Evolutionary conservation across 2,329 filamentous ascomycete genomes (phyloP), one percentile per base, ranked within the genome.

Genomic region (Cytospora piceae): DNA sequence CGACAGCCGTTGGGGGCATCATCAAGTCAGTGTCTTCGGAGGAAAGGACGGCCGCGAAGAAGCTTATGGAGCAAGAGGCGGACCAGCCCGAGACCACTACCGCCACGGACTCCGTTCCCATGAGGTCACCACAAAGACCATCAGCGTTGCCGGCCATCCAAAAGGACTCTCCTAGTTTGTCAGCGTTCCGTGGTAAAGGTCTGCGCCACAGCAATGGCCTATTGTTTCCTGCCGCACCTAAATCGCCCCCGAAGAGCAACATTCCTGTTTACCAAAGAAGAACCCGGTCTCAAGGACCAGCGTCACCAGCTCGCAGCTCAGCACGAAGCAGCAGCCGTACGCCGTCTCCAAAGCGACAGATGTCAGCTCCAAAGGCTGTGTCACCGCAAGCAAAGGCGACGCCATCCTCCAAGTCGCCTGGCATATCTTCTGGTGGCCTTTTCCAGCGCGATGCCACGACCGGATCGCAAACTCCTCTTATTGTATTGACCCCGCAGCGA

Each of bases 1-100:
- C 89, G 2, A 81, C 81, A 55, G 85, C 84, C 7, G 79, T 90
- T 56, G 89, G 89, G 12, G 81, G 82, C 11, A 91, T 92, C 59
- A 78, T 90, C 73, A 74, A 79, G 75, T 68, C 77, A 69, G 72
- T 75, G 27, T 72, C 74, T 52, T 71, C 77, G 29, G 73, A 73
- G 24, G 78, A 78, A 58, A 81, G 82, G 49, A 74, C 76, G 11
- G 77, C 82, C 64, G 85, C 82, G 11, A 88, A 85, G 72, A 80
- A 81, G 56, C 73, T 85, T 15, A 86, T 88, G 84, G 85, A 88
- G 70, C 77, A 84, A 69, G 87, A 89, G 71, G 81, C 78, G 17
- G 80, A 85, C 68, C 75, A 79, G 68, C 78, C 85, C 32, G 81
- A 84, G 58, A 79, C 83, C 54, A 73, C 78, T 12, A 75, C 77